Evolutionary conservation across 2,329 filamentous ascomycete species (phyloP), one percentile per base, ranked within the genome.

Genomic region (Sporothrix dimorphospora): DNA sequence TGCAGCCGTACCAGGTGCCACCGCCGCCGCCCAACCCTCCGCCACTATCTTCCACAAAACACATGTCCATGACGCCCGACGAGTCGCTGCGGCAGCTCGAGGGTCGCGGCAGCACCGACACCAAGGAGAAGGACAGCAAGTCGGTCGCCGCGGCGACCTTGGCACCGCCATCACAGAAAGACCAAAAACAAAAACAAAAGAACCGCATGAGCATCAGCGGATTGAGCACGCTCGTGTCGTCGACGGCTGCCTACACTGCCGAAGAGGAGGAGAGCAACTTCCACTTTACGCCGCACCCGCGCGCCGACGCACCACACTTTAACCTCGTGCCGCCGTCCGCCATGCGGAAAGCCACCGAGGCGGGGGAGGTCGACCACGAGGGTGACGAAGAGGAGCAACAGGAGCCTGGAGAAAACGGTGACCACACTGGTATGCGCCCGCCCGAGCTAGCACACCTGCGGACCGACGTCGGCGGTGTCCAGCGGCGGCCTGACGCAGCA

Each of bases 401-500:
- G 30, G 75, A 16, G 70, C 73, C 21, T 42, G 74, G 38, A 12
- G 68, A 40, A 7, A 45, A 42, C 49, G 45, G 27, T 65, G 70
- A 73, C 73, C 40, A 73, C 65, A 49, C 74, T 8, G 67, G 71
- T 34, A 72, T 76, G 63, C 82, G 80, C 1, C 83, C 86, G 6
- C 87, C 87, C 0, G 87, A 89, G 77, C 82, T 89, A 45, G 87
- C 87, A 0, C 87, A 89, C 77, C 83, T 89, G 3, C 85, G 87
- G n/a, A 85, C 83, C 1, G 82, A 84, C 75, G 79, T 85, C 2
- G 78, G 80, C 24, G 75, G 77, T 12, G 61, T 72, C 72, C 76
- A 49, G 74, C 76, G 49, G 49, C 53, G 67, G 30, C 57, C 70
- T 7, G 49, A 67, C 16, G 67, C 55, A n/a, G 34, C 24, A 24